A percentile compares a stretch with the other conserved stretches of the same genome.
phyloP scores from a whole-genome alignment of 768 basidiomycete species.

The Russula sp. region DNA sequence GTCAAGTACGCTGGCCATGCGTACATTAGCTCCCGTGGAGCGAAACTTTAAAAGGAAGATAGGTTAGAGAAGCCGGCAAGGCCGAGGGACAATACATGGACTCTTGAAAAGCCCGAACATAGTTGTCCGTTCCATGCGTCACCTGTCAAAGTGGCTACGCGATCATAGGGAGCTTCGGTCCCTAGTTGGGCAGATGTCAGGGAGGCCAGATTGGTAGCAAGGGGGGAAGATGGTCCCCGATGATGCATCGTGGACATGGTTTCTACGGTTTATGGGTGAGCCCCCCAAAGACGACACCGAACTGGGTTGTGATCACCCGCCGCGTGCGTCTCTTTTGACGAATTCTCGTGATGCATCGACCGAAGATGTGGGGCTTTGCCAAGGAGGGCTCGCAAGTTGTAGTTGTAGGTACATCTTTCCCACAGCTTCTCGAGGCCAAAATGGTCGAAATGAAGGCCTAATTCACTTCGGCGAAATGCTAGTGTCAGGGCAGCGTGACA shows the following conservation, averaged over 20 bases:
- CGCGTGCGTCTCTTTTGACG: conserved; percentile 35
- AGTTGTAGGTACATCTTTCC: conserved; percentile 35
- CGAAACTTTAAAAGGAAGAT: conserved; percentile 31
- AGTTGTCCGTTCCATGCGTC: conserved; percentile 38
- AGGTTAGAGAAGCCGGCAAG: not conserved
- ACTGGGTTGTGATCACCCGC: conserved; percentile 26
- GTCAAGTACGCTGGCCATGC: not conserved
- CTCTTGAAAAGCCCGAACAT: conserved; percentile 44
- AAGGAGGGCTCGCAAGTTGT: conserved; percentile 32
- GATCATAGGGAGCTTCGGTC: conserved; percentile 39
- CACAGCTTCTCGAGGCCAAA: conserved; percentile 43
- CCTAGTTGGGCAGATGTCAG: conserved; percentile 16
- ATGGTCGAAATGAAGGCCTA: conserved; percentile 34
- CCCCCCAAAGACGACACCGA: not conserved
- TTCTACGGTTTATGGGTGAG: conserved; percentile 26
- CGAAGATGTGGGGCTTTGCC: not conserved
- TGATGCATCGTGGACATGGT: conserved; percentile 40
- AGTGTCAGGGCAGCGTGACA: conserved; percentile 36
- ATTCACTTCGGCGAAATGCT: conserved; percentile 28
- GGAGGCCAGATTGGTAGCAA: not conserved
- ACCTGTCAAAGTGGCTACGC: conserved; percentile 42
- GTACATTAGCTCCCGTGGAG: conserved; percentile 32
- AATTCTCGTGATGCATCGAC: conserved; percentile 26
- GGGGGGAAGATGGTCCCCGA: not conserved
- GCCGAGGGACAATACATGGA: conserved; percentile 1